Evolutionary conservation across 371 early-diverging fungal species (phyloP), one percentile per base, ranked within the genome.

Genomic region (Mortierella sp.): DNA sequence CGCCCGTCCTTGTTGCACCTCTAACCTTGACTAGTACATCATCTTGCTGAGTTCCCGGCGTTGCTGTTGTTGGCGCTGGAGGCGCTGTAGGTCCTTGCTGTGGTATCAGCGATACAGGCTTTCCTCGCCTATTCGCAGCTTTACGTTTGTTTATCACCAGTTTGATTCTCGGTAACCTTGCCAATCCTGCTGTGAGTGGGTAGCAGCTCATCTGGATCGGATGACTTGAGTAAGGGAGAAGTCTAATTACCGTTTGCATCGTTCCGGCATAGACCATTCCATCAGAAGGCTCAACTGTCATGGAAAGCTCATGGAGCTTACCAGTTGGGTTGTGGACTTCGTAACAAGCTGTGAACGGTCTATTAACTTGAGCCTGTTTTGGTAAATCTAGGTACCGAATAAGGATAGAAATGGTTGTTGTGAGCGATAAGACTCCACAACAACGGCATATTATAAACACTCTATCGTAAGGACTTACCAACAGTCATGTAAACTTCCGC

Each of bases 201-300:
- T 81, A 81, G 70, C 82, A 81, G 65, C 55, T 81, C 82, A 81
- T 76, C 59, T 72, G 76, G 43, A 81, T 65, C 1, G 69, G 58
- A 48, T 76, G 70, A 10, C 24, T 70, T 13, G 63, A 65, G 36
- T 69, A 81, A 0, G 94, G 94, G 4, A 94, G 83, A 0, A 94
- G 71, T 24, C 86, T 87, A 45, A 89, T 77, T 33, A 85, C 83
- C 22, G 87, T 64, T 47, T 89, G 90, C 77, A 93, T 94, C 50
- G 86, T 87, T 13, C 94, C 94, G 19, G 91, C 85, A 76, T 91
- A 93, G 1, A 92, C 92, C 84, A 93, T 93, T 41, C 89, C 91
- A 11, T 94, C 94, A 28, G 91, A 87, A 0, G 90, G 74, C 61
- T 93, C 94, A n/a, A 93, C 86, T 0, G 87, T 76, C 41, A 87